These are phyloP conservation scores for Eimeria falciformis DNA, from an alignment of 169 alveolate genomes.

Conservation along the genomic window DNA sequence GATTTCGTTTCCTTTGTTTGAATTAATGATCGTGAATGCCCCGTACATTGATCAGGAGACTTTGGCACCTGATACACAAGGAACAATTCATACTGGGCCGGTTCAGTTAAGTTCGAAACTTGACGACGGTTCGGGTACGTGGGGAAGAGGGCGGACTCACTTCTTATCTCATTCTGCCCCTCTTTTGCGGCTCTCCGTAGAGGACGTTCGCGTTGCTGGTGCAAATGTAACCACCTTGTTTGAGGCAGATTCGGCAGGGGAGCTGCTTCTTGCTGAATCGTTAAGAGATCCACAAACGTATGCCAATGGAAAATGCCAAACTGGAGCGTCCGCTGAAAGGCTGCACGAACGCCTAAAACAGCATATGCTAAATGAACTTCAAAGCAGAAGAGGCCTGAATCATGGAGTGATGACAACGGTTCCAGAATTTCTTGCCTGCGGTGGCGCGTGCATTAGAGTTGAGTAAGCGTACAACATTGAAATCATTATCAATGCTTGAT, in stretches of 20 bases:
- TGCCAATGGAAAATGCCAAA: background rate
- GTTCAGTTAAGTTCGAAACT: background rate
- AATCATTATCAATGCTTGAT: too few species aligned
- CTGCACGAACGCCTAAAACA: background rate
- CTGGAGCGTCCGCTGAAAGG: background rate
- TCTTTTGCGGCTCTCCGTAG: constrained; percentile 11
- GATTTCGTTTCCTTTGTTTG: background rate
- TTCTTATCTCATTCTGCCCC: background rate
- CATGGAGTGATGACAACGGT: background rate
- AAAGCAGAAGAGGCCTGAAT: background rate
- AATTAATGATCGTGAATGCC: background rate
- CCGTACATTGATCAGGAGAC: background rate
- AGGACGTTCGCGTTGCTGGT: constrained; percentile 1
- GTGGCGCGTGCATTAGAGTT: background rate
- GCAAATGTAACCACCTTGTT: background rate
- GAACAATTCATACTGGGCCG: background rate
- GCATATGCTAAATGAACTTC: background rate
- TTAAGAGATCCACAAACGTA: background rate
- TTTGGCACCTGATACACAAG: background rate
- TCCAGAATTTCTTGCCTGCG: background rate
- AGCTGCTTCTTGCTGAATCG: background rate
- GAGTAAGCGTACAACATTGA: background rate
- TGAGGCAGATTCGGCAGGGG: background rate
- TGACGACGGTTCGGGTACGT: background rate
- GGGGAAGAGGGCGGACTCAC: background rate